phyloP scores from a whole-genome alignment of 2,329 filamentous ascomycete species.

The Emmonsiellopsis sp. region DNA sequence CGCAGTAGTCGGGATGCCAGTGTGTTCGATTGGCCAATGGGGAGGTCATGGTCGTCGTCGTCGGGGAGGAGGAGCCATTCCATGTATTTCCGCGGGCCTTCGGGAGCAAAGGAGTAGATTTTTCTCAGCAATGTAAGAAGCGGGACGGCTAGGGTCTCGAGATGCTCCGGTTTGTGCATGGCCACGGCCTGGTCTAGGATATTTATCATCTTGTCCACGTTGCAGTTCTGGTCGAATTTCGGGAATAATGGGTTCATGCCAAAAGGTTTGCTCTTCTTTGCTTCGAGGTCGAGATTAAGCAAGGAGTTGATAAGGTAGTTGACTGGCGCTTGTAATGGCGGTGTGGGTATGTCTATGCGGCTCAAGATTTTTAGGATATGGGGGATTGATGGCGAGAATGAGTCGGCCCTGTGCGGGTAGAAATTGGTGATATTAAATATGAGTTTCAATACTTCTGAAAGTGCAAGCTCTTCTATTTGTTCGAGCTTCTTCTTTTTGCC shows the following conservation, averaged over 20 bases:
- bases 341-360: conserved; percentile 48
- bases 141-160: conserved; percentile 63
- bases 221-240: conserved; percentile 46
- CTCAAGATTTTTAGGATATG: conserved; percentile 61
- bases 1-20: conserved; percentile 68
- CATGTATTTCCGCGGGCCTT: conserved; percentile 53
- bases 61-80: conserved; percentile 63
- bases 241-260: conserved; percentile 56
- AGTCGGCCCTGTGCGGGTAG: conserved; percentile 50
- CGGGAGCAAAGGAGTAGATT: conserved; percentile 60
- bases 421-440: conserved; percentile 80
- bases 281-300: conserved; percentile 63
- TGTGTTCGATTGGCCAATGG: conserved; percentile 65
- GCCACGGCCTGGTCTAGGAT: conserved; percentile 60
- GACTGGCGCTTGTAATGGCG: conserved; percentile 64
- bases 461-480: conserved; percentile 62
- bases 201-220: conserved; percentile 56
- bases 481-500: conserved; percentile 24
- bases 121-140: conserved; percentile 64
- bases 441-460: conserved; percentile 76
- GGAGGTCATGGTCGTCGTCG: conserved; percentile 62
- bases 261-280: conserved; percentile 38
- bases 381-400: conserved; percentile 60
- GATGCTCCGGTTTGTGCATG: conserved; percentile 55
- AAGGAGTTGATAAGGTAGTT: conserved; percentile 69